Evolutionary conservation across 106 monocot genomes (phyloP), one percentile per base, ranked within the genome.

Genomic region (Allium fistulosum): DNA sequence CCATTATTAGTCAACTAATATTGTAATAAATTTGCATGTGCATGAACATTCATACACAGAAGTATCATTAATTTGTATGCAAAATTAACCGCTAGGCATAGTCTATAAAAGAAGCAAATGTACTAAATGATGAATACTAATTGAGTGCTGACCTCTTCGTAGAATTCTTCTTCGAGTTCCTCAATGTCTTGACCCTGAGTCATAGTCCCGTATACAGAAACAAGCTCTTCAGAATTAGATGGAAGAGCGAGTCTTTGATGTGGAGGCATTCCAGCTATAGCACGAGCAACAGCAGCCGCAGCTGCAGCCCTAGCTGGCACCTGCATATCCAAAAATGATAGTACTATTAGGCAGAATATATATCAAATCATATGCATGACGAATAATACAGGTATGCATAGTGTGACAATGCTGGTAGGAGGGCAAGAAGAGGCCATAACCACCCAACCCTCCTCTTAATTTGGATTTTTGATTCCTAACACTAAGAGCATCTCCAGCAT

Each of bases 271-370:
- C 92, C 97, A 50, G 92, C 92, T 72, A 97, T 77, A 69, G 89
- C 97, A 69, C 86, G 82, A 70, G 97, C 97, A 77, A 87, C 88
- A 72, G 83, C 92, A 46, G 97, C 97, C 4, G 97, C 97, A 28
- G 97, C 97, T 26, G 89, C 92, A 68, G 89, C 92, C 68, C 97
- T 68, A 76, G 86, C 97, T 67, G 97, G 97, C 80, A 97, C 92
- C 97, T 97, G 78, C 53, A 69, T 6, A 59, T 74, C 72, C 7
- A 28, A 75, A 60, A 11, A 4, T 75, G 55, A 5, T 69, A 45
- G 16, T 75, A 50, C 15, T 52, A 26, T 67, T 6, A 78, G 11
- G 59, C 48, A 22, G 11, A 17, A 26, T 10, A 65, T 63, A 5
- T n/a, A 22, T 22, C 22, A 1, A 22, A 22, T 22, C 22, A 22